Conservation (phyloP, 2,329 filamentous ascomycete genomes). For the Aspergillus sp. region DNA sequence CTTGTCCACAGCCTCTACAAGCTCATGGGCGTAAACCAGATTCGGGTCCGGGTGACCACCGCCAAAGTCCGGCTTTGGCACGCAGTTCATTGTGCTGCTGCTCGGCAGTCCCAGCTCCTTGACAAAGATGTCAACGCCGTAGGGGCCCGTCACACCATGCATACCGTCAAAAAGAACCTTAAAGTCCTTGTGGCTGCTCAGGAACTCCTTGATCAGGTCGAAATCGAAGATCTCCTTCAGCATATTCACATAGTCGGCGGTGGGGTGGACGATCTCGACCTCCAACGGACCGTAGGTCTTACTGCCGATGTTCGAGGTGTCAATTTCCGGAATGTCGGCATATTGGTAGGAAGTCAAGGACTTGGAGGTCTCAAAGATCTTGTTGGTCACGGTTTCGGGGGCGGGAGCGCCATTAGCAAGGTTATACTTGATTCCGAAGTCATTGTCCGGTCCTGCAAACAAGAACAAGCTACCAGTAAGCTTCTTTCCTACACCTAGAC, state of each 20-base stretch:
- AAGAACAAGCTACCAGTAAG: neutral
- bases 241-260: conserved; percentile 84
- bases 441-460: conserved; percentile 68
- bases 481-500: neutral
- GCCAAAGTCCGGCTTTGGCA: conserved; percentile 87
- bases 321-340: conserved; percentile 74
- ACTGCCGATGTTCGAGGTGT: conserved; percentile 73
- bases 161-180: conserved; percentile 95
- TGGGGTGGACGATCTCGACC: conserved; percentile 92
- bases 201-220: conserved; percentile 87
- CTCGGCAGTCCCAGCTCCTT: conserved; percentile 77
- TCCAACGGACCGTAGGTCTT: conserved; percentile 78
- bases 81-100: conserved; percentile 79
- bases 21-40: conserved; percentile 88
- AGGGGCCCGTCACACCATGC: conserved; percentile 88
- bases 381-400: conserved; percentile 94
- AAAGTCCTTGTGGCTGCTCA: conserved; percentile 78
- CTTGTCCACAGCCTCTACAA: conserved; percentile 90
- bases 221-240: conserved; percentile 99
- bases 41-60: conserved; percentile 97
- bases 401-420: conserved; percentile 91
- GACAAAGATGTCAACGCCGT: conserved; percentile 91
- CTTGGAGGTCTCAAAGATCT: conserved; percentile 91
- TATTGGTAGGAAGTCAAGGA: conserved; percentile 87
- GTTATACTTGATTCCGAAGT: conserved; percentile 99